Evolutionary conservation across 2,329 filamentous ascomycete genomes (phyloP).

Genomic region (Pseudocercospora cruenta): DNA sequence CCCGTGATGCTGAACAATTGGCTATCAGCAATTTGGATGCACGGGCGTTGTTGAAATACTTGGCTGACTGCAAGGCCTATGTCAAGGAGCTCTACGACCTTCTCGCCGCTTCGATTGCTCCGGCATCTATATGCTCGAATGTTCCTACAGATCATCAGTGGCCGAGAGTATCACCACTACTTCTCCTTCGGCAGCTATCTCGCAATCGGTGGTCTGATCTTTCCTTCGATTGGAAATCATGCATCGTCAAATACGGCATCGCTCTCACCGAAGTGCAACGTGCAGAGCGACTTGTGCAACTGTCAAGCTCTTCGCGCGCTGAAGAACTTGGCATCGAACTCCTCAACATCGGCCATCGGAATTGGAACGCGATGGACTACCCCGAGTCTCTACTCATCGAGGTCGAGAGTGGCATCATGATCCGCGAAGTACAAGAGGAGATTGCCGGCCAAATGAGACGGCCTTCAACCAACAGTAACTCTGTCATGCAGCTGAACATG

Average conservation of each 20-base stretch:
- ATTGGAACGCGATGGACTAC: slow-evolving; percentile 58
- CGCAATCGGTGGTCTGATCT: slow-evolving; percentile 1
- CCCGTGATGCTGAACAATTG: not conserved
- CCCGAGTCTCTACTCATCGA: slow-evolving; percentile 70
- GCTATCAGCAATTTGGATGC: not conserved
- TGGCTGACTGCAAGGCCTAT: slow-evolving; percentile 1
- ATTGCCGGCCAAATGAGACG: slow-evolving; percentile 65
- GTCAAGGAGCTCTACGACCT: not conserved
- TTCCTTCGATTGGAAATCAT: not conserved
- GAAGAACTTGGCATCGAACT: slow-evolving; percentile 48
- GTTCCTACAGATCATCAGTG: not conserved
- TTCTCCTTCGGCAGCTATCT: slow-evolving; percentile 11
- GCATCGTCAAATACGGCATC: slow-evolving; percentile 50
- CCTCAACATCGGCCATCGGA: slow-evolving; percentile 54
- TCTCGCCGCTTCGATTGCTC: not conserved
- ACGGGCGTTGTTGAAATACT: not conserved
- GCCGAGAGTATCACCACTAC: slow-evolving; percentile 11
- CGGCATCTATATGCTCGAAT: not conserved
- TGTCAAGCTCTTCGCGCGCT: not conserved
- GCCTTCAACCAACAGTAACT: slow-evolving; percentile 55
- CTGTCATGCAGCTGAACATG: slow-evolving; percentile 71
- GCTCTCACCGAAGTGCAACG: slow-evolving; percentile 52
- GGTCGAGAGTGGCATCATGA: slow-evolving; percentile 65
- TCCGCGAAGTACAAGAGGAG: slow-evolving; percentile 64
- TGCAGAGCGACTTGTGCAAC: slow-evolving; percentile 46